A percentile compares a stretch with the other conserved stretches of the same genome.
Evolutionary conservation across 306 rosid species (phyloP).

Genomic region (Dicorynia guianensis): DNA sequence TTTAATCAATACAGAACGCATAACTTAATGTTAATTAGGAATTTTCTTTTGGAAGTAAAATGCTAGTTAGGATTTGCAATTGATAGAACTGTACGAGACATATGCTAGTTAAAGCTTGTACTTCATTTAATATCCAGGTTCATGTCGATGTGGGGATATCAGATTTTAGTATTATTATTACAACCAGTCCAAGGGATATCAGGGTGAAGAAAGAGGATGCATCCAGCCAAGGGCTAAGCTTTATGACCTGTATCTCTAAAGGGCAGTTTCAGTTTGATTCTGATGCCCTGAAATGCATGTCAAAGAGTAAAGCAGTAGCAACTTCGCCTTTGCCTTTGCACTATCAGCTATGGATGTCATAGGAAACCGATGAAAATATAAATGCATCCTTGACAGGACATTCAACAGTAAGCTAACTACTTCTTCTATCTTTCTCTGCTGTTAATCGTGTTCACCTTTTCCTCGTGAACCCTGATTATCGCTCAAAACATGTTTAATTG

Average conservation of each 20-base stretch:
- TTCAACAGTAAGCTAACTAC: constrained; percentile 13
- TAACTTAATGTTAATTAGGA: neutral
- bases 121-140: neutral
- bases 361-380: constrained; percentile 14
- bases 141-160: neutral
- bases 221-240: constrained; percentile 16
- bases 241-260: neutral
- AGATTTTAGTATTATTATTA: neutral
- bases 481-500: neutral
- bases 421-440: neutral
- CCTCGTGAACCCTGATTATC: neutral
- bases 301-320: too few species aligned
- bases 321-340: constrained; percentile 5
- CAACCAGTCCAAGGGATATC: constrained; percentile 10
- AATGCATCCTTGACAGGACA: constrained; percentile 33
- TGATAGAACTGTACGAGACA: constrained; percentile 3
- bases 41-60: too few species aligned
- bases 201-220: neutral
- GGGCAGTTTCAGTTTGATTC: neutral
- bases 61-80: neutral
- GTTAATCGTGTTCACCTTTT: constrained; percentile 27
- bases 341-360: neutral
- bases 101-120: constrained; percentile 4
- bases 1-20: neutral
- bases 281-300: neutral